Conservation (phyloP, 345 rosid genomes). For the Melaleuca quinquenervia region DNA sequence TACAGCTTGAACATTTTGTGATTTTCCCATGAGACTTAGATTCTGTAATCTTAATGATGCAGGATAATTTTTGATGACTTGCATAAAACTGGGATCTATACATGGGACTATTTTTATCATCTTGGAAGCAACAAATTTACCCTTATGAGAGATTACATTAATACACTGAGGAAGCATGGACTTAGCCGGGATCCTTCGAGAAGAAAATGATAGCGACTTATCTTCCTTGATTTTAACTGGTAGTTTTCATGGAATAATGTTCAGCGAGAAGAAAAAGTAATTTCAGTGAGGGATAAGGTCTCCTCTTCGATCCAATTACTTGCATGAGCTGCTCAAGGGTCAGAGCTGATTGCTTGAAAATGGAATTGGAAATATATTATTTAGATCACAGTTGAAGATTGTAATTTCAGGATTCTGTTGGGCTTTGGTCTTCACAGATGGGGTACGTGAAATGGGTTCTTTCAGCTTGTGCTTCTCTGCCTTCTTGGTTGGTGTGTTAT, state of each 20-base stretch:
- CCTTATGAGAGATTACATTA: constrained; percentile 71
- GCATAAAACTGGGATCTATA: constrained; percentile 90
- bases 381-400: not conserved
- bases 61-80: constrained; percentile 86
- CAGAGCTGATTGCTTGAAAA: not conserved
- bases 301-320: not conserved
- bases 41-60: constrained; percentile 4
- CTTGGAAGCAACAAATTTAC: constrained; percentile 80
- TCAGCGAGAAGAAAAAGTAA: not conserved
- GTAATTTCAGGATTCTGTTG: not conserved
- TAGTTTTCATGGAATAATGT: not conserved
- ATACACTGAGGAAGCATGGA: constrained; percentile 61
- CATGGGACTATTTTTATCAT: constrained; percentile 79
- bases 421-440: not conserved
- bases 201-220: constrained; percentile 23
- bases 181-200: constrained; percentile 77
- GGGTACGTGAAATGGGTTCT: not conserved
- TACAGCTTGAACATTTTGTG: not conserved
- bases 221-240: not conserved
- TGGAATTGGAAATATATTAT: not conserved
- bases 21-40: not conserved
- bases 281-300: not conserved
- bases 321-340: not conserved
- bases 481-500: not conserved
- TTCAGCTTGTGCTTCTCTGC: not conserved